Evolutionary conservation across 768 basidiomycete genomes (phyloP).

Genomic region (Podaxis carcinomalis): DNA sequence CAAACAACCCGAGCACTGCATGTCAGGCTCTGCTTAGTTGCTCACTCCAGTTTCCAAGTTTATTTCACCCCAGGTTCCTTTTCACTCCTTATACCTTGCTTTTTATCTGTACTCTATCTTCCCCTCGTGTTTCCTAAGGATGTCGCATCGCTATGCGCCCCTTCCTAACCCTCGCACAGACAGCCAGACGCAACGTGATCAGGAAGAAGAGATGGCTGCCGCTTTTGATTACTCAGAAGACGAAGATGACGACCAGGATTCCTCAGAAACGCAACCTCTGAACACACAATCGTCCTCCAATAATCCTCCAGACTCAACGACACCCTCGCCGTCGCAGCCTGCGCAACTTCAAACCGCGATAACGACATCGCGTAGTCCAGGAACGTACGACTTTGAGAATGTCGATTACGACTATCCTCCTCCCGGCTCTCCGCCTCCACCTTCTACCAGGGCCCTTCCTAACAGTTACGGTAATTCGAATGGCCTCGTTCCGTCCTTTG

Average conservation of each 20-base stretch:
- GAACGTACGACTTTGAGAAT: slow-evolving; percentile 75
- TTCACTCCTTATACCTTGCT: slow-evolving; percentile 15
- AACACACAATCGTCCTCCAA: slow-evolving; percentile 27
- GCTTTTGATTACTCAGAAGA: slow-evolving; percentile 82
- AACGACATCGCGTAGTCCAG: slow-evolving; percentile 23
- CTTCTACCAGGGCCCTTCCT: slow-evolving; percentile 59
- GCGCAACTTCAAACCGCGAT: slow-evolving; percentile 16
- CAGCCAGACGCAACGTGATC: slow-evolving; percentile 40
- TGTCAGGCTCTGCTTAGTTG: background rate
- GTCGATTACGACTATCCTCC: slow-evolving; percentile 79
- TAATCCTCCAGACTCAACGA: background rate
- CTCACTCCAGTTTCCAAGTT: background rate
- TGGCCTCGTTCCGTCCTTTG: slow-evolving; percentile 54
- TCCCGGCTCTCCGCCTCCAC: slow-evolving; percentile 75
- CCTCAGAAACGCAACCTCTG: slow-evolving; percentile 48
- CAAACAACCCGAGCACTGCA: background rate
- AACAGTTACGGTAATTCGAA: slow-evolving; percentile 75
- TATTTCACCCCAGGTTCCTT: background rate
- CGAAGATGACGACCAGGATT: slow-evolving; percentile 52
- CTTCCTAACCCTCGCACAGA: slow-evolving; percentile 53
- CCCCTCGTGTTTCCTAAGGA: slow-evolving; percentile 16
- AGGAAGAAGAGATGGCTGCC: slow-evolving; percentile 67
- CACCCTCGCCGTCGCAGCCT: slow-evolving; percentile 25
- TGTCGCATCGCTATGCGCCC: slow-evolving; percentile 65
- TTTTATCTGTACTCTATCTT: slow-evolving; percentile 11